Percentiles rank a stretch among this genome's conserved stretches.
Evolutionary conservation across 2,329 filamentous ascomycete genomes (phyloP).

Genomic region (Alternaria conjuncta): DNA sequence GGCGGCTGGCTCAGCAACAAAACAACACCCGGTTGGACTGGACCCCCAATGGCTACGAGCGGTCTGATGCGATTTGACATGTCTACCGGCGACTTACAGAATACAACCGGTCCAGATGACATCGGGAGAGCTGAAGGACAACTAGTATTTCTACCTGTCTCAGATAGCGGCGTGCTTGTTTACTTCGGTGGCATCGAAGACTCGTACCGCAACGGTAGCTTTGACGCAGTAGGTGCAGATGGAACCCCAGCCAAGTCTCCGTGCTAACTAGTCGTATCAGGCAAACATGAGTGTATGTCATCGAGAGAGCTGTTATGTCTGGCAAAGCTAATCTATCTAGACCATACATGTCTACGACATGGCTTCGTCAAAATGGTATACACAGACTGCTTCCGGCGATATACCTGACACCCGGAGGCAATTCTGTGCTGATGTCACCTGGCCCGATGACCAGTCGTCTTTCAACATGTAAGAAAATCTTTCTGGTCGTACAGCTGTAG

Average conservation of each 20-base stretch:
- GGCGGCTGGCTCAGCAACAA: slow-evolving; percentile 67
- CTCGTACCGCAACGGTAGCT: slow-evolving; percentile 55
- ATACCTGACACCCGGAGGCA: slow-evolving; percentile 61
- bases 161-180: slow-evolving; percentile 65
- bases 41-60: slow-evolving; percentile 56
- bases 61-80: slow-evolving; percentile 65
- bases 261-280: slow-evolving; percentile 17
- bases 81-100: slow-evolving; percentile 59
- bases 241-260: not conserved
- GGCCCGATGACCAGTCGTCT: slow-evolving; percentile 65
- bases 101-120: slow-evolving; percentile 61
- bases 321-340: slow-evolving; percentile 41
- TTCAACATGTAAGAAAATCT: slow-evolving; percentile 65
- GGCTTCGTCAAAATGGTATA: slow-evolving; percentile 65
- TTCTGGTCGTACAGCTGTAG: not conserved
- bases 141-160: slow-evolving; percentile 66
- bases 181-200: slow-evolving; percentile 68
- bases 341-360: slow-evolving; percentile 68
- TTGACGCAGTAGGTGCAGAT: slow-evolving; percentile 35
- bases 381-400: slow-evolving; percentile 62
- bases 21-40: slow-evolving; percentile 60
- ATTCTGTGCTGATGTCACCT: slow-evolving; percentile 68
- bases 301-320: not conserved
- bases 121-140: slow-evolving; percentile 64
- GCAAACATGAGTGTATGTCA: slow-evolving; percentile 45